Evolutionary conservation across 2,329 filamentous ascomycete genomes (phyloP), one percentile per base, ranked within the genome.

Genomic region (Trichoderma gracile): DNA sequence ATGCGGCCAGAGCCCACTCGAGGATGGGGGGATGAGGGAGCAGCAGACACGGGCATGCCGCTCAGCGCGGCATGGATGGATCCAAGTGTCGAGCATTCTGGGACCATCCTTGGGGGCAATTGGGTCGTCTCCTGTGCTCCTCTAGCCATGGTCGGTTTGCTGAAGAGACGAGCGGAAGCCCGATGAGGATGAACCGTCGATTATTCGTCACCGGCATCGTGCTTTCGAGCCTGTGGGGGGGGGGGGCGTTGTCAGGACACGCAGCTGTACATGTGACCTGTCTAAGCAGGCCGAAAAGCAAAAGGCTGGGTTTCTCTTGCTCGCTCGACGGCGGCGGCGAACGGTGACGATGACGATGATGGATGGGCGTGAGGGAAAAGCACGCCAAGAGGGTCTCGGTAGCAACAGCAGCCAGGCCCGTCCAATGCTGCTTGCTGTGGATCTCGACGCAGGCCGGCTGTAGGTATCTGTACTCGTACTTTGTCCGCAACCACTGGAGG

Each of bases 51-150:
- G 58, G 58, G 49, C 49, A 62, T 54, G 58, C 58, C 58, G 49
- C 25, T 54, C 58, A 52, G 58, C 58, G 25, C 53, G 58, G 49
- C 58, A 46, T 61, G 49, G 25, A 61, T 61, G 58, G 58, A 53
- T 53, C 58, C 58, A 53, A 45, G 49, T 60, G 46, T 60, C 57
- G 46, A 61, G 25, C n/a, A 9, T 50, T 25, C 42, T n/a, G 9
- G n/a, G 30, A 33, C 30, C 30, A 9, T 33, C 30, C 30, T 33
- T 33, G 30, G 30, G 30, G 30, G 17, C 8, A 50, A 10, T 30
- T 52, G 49, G 49, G 19, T 30, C 27, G 27, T 33, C 49, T 21
- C 33, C 8, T 52, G 25, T n/a, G 49, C 49, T n/a, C 9, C 49
- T 52, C 49, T 12, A 15, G 49, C 25, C 19, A 17, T 19, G 17